Evolutionary conservation across 257 asterid species (phyloP).

Genomic region (Petunia axillaris): DNA sequence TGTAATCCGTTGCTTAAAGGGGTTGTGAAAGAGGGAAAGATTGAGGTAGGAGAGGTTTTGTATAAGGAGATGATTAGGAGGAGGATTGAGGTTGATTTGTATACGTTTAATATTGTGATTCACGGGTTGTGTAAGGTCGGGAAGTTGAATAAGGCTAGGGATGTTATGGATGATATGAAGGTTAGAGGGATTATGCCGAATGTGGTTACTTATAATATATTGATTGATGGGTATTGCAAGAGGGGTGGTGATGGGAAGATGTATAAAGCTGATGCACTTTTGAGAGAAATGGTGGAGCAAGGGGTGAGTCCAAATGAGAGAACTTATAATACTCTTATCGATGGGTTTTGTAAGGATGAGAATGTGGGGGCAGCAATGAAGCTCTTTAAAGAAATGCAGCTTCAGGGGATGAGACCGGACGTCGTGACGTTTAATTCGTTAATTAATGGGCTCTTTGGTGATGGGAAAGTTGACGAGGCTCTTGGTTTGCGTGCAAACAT

Average conservation of each 20-base stretch:
- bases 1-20: constrained; percentile 63
- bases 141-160: constrained; percentile 72
- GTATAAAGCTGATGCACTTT: constrained; percentile 63
- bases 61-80: constrained; percentile 80
- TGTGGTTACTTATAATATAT: constrained; percentile 71
- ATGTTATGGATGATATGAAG: constrained; percentile 83
- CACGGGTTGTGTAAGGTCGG: constrained; percentile 84
- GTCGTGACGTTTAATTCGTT: constrained; percentile 63
- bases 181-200: constrained; percentile 58
- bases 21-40: constrained; percentile 54
- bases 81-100: constrained; percentile 54
- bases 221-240: constrained; percentile 78
- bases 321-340: constrained; percentile 71
- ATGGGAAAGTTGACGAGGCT: constrained; percentile 68
- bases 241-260: constrained; percentile 73
- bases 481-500: constrained; percentile 59
- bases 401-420: constrained; percentile 50
- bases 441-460: constrained; percentile 64
- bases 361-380: constrained; percentile 56
- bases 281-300: constrained; percentile 75
- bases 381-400: constrained; percentile 69
- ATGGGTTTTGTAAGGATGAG: constrained; percentile 83
- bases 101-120: constrained; percentile 63
- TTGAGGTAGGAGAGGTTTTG: constrained; percentile 54
- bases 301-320: constrained; percentile 55